phyloP scores from a whole-genome alignment of 805 yeast species.

The Schwanniomyces polymorphus region DNA sequence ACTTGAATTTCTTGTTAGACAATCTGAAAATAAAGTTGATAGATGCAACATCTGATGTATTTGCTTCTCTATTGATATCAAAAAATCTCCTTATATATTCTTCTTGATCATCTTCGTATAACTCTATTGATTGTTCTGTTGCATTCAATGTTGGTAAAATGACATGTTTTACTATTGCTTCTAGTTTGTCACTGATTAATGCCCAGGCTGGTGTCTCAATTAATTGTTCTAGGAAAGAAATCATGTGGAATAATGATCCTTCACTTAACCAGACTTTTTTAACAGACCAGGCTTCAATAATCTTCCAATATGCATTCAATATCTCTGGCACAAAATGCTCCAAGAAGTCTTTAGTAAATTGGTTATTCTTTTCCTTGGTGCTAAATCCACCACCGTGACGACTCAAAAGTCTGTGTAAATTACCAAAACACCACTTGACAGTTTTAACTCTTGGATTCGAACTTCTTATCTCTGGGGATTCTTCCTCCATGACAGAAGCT shows the following conservation, averaged over 20 bases:
- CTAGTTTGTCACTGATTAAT: conserved; percentile 36
- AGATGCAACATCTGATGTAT: conserved; percentile 51
- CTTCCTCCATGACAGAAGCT: conserved; percentile 29
- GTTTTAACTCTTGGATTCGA: conserved; percentile 43
- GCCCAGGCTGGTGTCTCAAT: conserved; percentile 40
- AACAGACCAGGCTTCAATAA: conserved; percentile 42
- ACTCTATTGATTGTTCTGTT: conserved; percentile 35
- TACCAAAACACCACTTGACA: conserved; percentile 47
- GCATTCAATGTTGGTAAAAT: conserved; percentile 43
- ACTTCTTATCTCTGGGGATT: conserved; percentile 26
- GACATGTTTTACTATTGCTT: conserved; percentile 40
- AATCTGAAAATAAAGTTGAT: conserved; percentile 45
- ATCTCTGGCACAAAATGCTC: conserved; percentile 42
- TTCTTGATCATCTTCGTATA: conserved; percentile 47
- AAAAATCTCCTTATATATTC: conserved; percentile 45
- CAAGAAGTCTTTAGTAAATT: conserved; percentile 33
- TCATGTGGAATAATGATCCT: conserved; percentile 40
- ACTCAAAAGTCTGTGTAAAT: conserved; percentile 38
- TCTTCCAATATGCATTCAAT: conserved; percentile 41
- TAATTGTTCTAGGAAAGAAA: conserved; percentile 42
- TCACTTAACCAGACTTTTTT: conserved; percentile 41
- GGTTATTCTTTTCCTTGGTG: conserved; percentile 27
- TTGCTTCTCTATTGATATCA: conserved; percentile 48
- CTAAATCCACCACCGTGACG: conserved; percentile 46
- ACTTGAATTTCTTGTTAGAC: conserved; percentile 40